phyloP scores from a whole-genome alignment of 257 asterid species.

The Paraleonurus japonicus region DNA sequence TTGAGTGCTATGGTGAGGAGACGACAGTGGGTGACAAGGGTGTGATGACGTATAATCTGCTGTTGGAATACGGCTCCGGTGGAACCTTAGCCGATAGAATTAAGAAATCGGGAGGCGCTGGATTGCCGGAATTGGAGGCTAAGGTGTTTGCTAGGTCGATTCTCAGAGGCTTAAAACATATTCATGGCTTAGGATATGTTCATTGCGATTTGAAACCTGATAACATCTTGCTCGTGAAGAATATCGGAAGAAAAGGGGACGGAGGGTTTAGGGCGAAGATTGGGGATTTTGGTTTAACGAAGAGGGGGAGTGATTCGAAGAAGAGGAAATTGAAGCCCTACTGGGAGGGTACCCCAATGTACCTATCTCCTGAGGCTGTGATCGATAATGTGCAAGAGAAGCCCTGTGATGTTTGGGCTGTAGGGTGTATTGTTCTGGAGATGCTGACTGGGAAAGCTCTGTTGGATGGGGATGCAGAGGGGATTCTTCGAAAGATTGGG shows the following conservation, averaged over 20 bases:
- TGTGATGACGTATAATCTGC: conserved; percentile 64
- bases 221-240: conserved; percentile 31
- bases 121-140: conserved; percentile 66
- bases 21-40: conserved; percentile 70
- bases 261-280: conserved; percentile 61
- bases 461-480: conserved; percentile 33
- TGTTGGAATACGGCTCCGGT: conserved; percentile 86
- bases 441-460: conserved; percentile 63
- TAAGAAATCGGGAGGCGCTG: conserved; percentile 11
- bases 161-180: background rate
- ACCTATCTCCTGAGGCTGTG: conserved; percentile 77
- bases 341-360: conserved; percentile 81
- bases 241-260: conserved; percentile 38
- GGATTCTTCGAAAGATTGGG: conserved; percentile 38
- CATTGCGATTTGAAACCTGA: conserved; percentile 49
- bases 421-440: conserved; percentile 82
- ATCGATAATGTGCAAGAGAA: conserved; percentile 57
- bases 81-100: background rate
- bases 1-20: conserved; percentile 79
- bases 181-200: background rate
- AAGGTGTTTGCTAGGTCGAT: conserved; percentile 43
- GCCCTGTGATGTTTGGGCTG: conserved; percentile 84
- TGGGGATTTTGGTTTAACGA: conserved; percentile 84
- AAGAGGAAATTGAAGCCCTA: conserved; percentile 5
- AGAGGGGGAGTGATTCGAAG: conserved; percentile 40